phyloP scores from a whole-genome alignment of 805 yeast genomes.

The Brettanomyces naardenensis region DNA sequence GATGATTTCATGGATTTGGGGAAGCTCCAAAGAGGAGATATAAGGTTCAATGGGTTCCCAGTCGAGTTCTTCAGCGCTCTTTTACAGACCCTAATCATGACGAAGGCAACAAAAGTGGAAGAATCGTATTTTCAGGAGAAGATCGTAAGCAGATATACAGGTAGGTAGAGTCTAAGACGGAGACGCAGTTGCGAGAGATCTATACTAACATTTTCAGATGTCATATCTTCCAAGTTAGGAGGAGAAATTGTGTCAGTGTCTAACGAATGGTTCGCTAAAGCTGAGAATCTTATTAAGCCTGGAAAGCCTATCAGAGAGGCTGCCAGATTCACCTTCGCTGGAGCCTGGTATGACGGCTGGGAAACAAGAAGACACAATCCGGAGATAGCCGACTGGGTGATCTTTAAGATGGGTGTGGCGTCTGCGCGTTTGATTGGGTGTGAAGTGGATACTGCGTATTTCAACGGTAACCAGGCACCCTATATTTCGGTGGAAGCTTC shows the following conservation, averaged over 20 bases:
- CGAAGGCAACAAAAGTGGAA: no score
- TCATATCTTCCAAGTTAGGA: constrained; percentile 78
- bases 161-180: constrained; percentile 20
- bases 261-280: constrained; percentile 96
- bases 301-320: constrained; percentile 75
- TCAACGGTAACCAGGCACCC: constrained; percentile 95
- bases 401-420: constrained; percentile 75
- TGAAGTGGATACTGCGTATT: constrained; percentile 89
- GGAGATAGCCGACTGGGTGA: constrained; percentile 81
- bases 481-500: constrained; percentile 76
- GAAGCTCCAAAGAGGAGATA: no score
- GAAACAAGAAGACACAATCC: constrained; percentile 92
- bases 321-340: constrained; percentile 70
- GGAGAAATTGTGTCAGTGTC: constrained; percentile 63
- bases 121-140: no score
- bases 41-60: no score
- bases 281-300: constrained; percentile 78
- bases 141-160: constrained; percentile 46
- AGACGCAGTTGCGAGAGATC: no score
- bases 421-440: constrained; percentile 73
- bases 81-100: no score
- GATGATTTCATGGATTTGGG: no score
- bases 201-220: constrained; percentile 35
- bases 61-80: no score
- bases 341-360: constrained; percentile 99